Percentiles rank a stretch among this genome's conserved stretches.
Conservation (phyloP, 345 rosid genomes). For the Populus euphratica region DNA sequence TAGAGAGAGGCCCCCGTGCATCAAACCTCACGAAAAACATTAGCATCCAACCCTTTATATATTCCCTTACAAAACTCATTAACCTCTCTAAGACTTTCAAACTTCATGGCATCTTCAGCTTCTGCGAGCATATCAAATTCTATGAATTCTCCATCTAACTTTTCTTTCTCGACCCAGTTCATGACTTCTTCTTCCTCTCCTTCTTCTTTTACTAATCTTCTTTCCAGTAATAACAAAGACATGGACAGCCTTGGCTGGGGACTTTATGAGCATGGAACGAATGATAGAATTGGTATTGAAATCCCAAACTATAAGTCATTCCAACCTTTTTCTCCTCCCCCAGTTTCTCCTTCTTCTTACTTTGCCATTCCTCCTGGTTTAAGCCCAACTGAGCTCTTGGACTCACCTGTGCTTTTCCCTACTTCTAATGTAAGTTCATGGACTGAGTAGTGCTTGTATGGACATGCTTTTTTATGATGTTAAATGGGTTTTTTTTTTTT, state of each 20-base stretch:
- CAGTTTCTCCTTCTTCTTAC: slow-evolving; percentile 26
- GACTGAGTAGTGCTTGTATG: background rate
- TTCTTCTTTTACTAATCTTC: slow-evolving; percentile 37
- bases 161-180: slow-evolving; percentile 18
- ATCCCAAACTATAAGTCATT: slow-evolving; percentile 23
- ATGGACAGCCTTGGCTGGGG: slow-evolving; percentile 40
- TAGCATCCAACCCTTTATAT: background rate
- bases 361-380: slow-evolving; percentile 19
- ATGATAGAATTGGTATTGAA: slow-evolving; percentile 16
- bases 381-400: slow-evolving; percentile 19
- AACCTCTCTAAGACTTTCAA: background rate
- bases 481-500: no score
- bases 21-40: slow-evolving; percentile 6
- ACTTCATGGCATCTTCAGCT: slow-evolving; percentile 15
- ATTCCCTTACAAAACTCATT: slow-evolving; percentile 6
- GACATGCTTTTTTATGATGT: background rate
- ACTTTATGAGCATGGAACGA: slow-evolving; percentile 7
- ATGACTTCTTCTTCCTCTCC: slow-evolving; percentile 37
- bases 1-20: slow-evolving; percentile 14
- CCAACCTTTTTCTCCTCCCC: slow-evolving; percentile 20
- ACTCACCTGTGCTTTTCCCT: slow-evolving; percentile 22
- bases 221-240: slow-evolving; percentile 6
- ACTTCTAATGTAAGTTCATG: slow-evolving; percentile 15
- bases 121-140: slow-evolving; percentile 18
- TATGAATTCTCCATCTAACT: slow-evolving; percentile 31